Percentiles rank a stretch among this genome's conserved stretches.
These are phyloP conservation scores for Mrakia frigida DNA, from an alignment of 768 basidiomycete genomes.

Conservation along the genomic window DNA sequence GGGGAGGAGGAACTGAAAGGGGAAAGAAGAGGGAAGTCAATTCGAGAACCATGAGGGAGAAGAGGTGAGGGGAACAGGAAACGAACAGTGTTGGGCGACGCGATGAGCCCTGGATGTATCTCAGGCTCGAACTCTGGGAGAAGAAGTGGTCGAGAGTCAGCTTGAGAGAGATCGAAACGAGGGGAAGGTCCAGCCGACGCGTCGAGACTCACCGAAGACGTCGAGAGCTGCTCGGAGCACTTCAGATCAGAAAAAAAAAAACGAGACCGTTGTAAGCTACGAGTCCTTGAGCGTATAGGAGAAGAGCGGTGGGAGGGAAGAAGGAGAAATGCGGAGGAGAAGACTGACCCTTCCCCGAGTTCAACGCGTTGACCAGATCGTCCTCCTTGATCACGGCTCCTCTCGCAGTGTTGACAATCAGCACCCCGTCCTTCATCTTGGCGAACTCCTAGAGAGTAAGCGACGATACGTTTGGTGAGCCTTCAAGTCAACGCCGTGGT, in stretches of 20 bases:
- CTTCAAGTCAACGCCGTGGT: background rate
- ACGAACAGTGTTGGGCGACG: constrained; percentile 35
- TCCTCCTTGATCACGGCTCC: constrained; percentile 43
- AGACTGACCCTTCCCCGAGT: constrained; percentile 40
- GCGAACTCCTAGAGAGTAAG: constrained; percentile 33
- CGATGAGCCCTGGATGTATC: constrained; percentile 40
- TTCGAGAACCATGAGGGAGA: background rate
- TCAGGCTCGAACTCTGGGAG: constrained; percentile 38
- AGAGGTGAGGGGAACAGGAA: constrained; percentile 29
- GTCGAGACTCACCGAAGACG: constrained; percentile 40
- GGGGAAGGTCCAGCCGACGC: background rate
- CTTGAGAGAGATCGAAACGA: background rate
- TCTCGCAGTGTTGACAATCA: constrained; percentile 43
- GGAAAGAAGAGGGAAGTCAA: constrained; percentile 10
- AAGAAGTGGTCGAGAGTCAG: too few species aligned
- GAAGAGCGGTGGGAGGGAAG: background rate
- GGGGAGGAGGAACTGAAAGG: background rate
- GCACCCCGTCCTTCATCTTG: constrained; percentile 41
- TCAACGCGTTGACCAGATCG: constrained; percentile 44
- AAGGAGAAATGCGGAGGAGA: background rate
- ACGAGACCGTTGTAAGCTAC: too few species aligned
- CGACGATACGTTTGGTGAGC: too few species aligned
- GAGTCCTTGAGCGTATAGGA: too few species aligned
- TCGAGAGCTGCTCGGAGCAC: constrained; percentile 45
- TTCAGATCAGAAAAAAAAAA: background rate